Evolutionary conservation across 768 basidiomycete genomes (phyloP).

Genomic region (Calocera viscosa): DNA sequence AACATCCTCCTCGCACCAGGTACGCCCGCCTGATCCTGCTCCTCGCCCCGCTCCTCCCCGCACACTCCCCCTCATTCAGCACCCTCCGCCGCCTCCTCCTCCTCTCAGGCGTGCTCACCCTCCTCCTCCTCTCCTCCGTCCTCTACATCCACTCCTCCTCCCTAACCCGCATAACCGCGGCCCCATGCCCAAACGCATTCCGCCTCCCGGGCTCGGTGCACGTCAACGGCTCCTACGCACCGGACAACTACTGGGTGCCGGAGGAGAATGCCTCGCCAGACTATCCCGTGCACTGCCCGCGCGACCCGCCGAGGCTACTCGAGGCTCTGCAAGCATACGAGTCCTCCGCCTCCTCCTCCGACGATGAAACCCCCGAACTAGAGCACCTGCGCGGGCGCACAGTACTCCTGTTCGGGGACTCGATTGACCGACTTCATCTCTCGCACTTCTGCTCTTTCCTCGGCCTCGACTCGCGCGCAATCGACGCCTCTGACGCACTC

Average conservation of each 20-base stretch:
- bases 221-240: background rate
- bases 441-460: background rate
- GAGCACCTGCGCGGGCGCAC: background rate
- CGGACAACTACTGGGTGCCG: background rate
- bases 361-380: background rate
- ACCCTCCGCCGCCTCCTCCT: background rate
- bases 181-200: background rate
- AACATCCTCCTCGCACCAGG: too few species aligned
- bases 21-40: too few species aligned
- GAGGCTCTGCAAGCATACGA: background rate
- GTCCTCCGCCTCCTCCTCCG: background rate
- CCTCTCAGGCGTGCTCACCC: background rate
- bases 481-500: background rate
- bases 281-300: background rate
- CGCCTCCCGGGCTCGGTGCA: background rate
- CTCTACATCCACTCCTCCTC: background rate
- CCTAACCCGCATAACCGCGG: background rate
- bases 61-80: background rate
- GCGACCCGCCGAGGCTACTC: background rate
- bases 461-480: background rate
- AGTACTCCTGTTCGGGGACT: background rate
- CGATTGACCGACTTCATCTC: slow-evolving; percentile 1
- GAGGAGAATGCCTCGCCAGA: background rate
- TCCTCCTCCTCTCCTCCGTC: background rate
- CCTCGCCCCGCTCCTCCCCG: too few species aligned